A percentile compares a stretch with the other conserved stretches of the same genome.
Evolutionary conservation across 495 filamentous ascomycete species (phyloP).

Genomic region (Podospora didyma): DNA sequence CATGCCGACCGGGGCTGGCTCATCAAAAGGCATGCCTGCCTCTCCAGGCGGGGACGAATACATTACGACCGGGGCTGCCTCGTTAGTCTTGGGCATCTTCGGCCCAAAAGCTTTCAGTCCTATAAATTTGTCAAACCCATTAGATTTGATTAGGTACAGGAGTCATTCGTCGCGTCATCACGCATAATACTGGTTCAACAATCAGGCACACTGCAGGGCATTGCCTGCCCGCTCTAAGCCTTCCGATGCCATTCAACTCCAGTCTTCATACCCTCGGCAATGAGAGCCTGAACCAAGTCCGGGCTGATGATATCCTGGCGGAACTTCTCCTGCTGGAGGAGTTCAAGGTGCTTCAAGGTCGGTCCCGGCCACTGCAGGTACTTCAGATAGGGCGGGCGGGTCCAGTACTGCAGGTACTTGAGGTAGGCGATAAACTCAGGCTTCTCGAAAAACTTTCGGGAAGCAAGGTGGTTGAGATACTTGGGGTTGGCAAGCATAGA

Average conservation of each 20-base stretch:
- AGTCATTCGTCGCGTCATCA: no score
- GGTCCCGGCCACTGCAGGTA: constrained; percentile 79
- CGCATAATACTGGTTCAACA: no score
- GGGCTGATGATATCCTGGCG: constrained; percentile 76
- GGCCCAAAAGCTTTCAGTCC: no score
- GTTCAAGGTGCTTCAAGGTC: constrained; percentile 73
- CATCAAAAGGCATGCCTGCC: no score
- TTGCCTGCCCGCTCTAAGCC: constrained; percentile 19
- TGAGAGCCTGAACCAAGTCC: constrained; percentile 61
- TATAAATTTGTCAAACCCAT: no score
- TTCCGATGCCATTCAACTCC: constrained; percentile 44
- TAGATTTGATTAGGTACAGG: no score
- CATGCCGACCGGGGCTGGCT: no score
- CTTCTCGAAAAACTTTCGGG: constrained; percentile 56
- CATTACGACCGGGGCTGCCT: no score
- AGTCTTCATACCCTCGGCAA: constrained; percentile 52
- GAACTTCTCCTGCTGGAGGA: constrained; percentile 81
- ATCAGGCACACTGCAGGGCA: no score
- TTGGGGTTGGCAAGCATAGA: constrained; percentile 79
- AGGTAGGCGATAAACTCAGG: constrained; percentile 77
- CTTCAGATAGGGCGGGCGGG: constrained; percentile 73
- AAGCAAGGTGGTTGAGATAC: constrained; percentile 80
- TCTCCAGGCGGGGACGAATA: no score
- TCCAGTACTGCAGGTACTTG: constrained; percentile 80
- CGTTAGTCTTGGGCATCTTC: no score